Base-by-base conservation (phyloP, 2,329 filamentous ascomycete species). In the Ophiostoma quercus region DNA sequence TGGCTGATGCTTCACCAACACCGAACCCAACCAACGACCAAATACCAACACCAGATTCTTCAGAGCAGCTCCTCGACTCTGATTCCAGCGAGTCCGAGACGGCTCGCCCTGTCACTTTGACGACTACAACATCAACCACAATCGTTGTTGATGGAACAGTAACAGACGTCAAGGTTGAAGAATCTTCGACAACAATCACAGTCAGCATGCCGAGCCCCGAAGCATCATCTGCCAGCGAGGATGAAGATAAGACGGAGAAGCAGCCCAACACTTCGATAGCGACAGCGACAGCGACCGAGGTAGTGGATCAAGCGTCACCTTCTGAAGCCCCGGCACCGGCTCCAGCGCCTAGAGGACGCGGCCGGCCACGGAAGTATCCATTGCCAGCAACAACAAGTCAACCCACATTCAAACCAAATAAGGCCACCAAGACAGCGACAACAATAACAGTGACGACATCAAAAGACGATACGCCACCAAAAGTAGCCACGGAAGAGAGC, bases 11-110 rank as follows among this genome's bases (percentile, higher is more conserved):
- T 57, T 25, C 51, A 14, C 51, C 51, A 57, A 57, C 51, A 57
- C n/a, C 22, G 3, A 69, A 22, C 79, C 66, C 67, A 75, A 41
- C 39, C 19, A 60, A 39, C 0, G 69, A 57, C 14, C 70, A 67
- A 34, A 69, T 72, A 29, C 71, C 69, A 7, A 73, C 73, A 7
- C 71, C 73, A 0, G 71, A 73, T 11, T 22, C 73, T 2, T 66
- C 67, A 0, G 69, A 71, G 12, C 57, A 69, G 19, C 19, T 63
- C 12, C 22, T 43, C 19, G 71, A 68, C 1, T 68, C 57, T 1
- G 70, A 72, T 3, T 32, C 22, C 6, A 60, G 57, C 9, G 71
- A 72, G 11, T 57, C 68, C 0, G 69, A 70, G 1, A n/a, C n/a
- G 3, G 3, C 63, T 9, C 51, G 25, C 1, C 67, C 68, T 11